phyloP scores from a whole-genome alignment of 495 filamentous ascomycete genomes.

The Daldinia loculata region DNA sequence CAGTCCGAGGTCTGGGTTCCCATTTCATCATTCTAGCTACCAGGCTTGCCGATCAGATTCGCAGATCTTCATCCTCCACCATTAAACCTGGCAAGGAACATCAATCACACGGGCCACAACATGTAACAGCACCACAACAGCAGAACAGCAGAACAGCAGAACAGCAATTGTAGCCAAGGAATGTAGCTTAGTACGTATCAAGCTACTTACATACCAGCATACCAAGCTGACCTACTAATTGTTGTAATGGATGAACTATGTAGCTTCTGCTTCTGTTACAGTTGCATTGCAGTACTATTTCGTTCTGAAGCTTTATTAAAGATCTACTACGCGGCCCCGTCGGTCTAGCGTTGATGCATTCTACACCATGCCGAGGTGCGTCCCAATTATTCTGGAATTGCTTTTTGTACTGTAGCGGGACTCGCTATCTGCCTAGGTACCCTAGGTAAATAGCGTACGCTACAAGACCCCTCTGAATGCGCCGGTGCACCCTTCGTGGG shows the following conservation, averaged over 20 bases:
- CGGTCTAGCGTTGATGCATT: constrained; percentile 4
- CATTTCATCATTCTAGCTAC: constrained; percentile 45
- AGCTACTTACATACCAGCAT: not conserved
- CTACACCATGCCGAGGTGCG: constrained; percentile 1
- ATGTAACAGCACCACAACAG: constrained; percentile 1
- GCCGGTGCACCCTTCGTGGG: constrained; percentile 29
- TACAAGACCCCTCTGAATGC: constrained; percentile 8
- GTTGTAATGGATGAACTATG: not conserved
- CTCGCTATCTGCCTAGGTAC: constrained; percentile 2
- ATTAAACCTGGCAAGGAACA: constrained; percentile 14
- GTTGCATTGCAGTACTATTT: not conserved
- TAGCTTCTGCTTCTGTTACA: constrained; percentile 3
- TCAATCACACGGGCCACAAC: constrained; percentile 10
- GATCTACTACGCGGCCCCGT: not conserved
- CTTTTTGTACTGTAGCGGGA: constrained; percentile 27
- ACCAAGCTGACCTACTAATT: not conserved
- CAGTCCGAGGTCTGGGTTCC: constrained; percentile 41
- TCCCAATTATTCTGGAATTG: constrained; percentile 6
- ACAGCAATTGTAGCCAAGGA: not conserved
- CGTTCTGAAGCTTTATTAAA: not conserved
- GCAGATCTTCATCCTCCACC: constrained; percentile 42
- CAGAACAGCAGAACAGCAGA: no score
- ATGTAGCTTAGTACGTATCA: not conserved
- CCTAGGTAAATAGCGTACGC: constrained; percentile 2
- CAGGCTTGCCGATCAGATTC: constrained; percentile 41